These are phyloP conservation scores for Macrolepiota albuminosa DNA, from an alignment of 768 basidiomycete species.

Conservation along the genomic window DNA sequence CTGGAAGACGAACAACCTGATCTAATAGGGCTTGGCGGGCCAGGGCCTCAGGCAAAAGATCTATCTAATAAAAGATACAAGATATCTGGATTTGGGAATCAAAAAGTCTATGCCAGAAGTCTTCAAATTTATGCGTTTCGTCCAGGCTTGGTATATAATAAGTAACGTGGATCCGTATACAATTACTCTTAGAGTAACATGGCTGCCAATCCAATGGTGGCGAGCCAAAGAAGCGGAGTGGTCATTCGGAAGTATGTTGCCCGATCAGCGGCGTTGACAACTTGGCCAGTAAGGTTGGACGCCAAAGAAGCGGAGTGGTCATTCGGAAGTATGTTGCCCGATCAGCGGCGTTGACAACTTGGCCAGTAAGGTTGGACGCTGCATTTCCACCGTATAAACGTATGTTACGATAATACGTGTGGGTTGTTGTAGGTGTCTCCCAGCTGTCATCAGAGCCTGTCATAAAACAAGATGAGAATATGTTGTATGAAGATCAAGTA, in stretches of 20 bases:
- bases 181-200: slow-evolving; percentile 1
- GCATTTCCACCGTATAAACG: slow-evolving; percentile 53
- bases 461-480: not conserved
- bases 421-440: slow-evolving; percentile 63
- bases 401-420: slow-evolving; percentile 77
- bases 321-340: not conserved
- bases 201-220: slow-evolving; percentile 2
- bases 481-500: not conserved
- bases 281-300: slow-evolving; percentile 40
- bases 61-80: not conserved
- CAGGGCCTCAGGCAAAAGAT: not conserved
- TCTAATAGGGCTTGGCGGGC: not conserved
- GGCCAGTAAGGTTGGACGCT: slow-evolving; percentile 43
- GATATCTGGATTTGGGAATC: not conserved
- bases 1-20: not conserved
- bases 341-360: slow-evolving; percentile 22
- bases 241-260: too few species aligned
- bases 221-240: not conserved
- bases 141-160: not conserved
- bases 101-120: not conserved
- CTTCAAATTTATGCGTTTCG: not conserved
- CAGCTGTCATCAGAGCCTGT: slow-evolving; percentile 61
- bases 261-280: slow-evolving; percentile 21
- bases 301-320: slow-evolving; percentile 21
- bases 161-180: not conserved